Percentiles rank a stretch among this genome's conserved stretches.
Evolutionary conservation across 2,329 filamentous ascomycete species (phyloP).

Genomic region (Pseudogymnoascus sp.): DNA sequence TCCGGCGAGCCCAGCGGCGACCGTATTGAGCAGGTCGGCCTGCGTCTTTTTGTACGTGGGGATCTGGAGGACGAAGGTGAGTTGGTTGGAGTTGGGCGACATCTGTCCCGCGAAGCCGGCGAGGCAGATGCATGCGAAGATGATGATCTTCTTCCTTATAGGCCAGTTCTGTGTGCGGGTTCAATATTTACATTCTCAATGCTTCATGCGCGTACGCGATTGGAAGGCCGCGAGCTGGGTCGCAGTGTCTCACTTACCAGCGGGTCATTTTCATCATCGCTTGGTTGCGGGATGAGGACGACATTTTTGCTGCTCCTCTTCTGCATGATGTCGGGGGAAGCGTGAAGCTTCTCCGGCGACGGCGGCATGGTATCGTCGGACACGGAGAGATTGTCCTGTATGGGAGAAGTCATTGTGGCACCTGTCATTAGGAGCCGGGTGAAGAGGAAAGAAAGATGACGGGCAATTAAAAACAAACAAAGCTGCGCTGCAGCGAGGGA

Average conservation of each 20-base stretch:
- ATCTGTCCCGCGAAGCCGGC: constrained; percentile 6
- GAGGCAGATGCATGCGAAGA: constrained; percentile 1
- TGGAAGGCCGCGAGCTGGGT: neutral
- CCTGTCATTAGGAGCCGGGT: neutral
- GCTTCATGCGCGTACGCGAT: neutral
- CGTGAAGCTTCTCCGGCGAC: constrained; percentile 4
- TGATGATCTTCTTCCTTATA: constrained; percentile 3
- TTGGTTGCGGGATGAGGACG: constrained; percentile 41
- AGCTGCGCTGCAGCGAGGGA: neutral
- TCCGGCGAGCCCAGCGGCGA: constrained; percentile 17
- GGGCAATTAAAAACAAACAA: neutral
- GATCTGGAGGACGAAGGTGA: constrained; percentile 8
- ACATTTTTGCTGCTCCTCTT: constrained; percentile 1
- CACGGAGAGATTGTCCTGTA: neutral
- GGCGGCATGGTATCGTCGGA: neutral
- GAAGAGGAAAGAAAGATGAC: neutral
- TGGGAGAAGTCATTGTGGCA: neutral
- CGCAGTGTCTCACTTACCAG: constrained; percentile 24
- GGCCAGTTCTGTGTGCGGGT: neutral
- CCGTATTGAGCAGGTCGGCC: constrained; percentile 1
- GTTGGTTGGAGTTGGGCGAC: constrained; percentile 7
- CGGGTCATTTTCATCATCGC: constrained; percentile 40
- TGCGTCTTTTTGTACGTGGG: constrained; percentile 1
- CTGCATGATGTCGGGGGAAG: neutral
- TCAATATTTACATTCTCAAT: neutral